phyloP scores from a whole-genome alignment of 129 eudicot genomes.

The Pseudognaphalium luteoalbum region DNA sequence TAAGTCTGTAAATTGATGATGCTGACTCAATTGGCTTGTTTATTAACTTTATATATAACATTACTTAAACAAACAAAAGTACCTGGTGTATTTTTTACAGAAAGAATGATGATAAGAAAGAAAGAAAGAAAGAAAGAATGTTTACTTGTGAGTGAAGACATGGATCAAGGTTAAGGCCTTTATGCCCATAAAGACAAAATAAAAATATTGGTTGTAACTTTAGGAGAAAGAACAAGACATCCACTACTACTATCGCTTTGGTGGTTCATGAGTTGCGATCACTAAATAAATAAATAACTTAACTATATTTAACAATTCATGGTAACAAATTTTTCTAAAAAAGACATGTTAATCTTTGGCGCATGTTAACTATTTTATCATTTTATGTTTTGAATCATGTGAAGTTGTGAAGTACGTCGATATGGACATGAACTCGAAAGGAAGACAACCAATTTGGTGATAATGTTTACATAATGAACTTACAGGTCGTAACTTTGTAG shows the following conservation, averaged over 20 bases:
- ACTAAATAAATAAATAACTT: neutral
- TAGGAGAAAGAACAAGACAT: constrained; percentile 30
- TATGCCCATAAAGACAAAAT: constrained; percentile 37
- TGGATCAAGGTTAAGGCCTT: constrained; percentile 31
- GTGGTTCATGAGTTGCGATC: constrained; percentile 29
- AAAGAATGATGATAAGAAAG: neutral
- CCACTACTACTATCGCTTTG: constrained; percentile 28
- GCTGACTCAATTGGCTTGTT: neutral
- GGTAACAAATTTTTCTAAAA: neutral
- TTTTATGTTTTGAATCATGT: neutral
- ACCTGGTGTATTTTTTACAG: neutral
- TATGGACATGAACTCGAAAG: neutral
- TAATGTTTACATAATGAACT: neutral
- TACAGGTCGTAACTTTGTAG: neutral
- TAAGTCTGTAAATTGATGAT: neutral
- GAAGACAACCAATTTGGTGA: neutral
- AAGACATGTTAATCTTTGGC: neutral
- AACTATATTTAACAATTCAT: neutral
- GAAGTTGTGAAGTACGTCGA: neutral
- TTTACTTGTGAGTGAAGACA: constrained; percentile 42
- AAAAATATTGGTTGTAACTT: constrained; percentile 37
- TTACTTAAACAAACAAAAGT: neutral
- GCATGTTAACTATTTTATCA: neutral
- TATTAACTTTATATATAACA: neutral
- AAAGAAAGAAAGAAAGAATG: neutral